A percentile compares a stretch with the other conserved stretches of the same genome.
Evolutionary conservation across 1,139 yeast species (phyloP).

Genomic region (Blastobotrys apis): DNA sequence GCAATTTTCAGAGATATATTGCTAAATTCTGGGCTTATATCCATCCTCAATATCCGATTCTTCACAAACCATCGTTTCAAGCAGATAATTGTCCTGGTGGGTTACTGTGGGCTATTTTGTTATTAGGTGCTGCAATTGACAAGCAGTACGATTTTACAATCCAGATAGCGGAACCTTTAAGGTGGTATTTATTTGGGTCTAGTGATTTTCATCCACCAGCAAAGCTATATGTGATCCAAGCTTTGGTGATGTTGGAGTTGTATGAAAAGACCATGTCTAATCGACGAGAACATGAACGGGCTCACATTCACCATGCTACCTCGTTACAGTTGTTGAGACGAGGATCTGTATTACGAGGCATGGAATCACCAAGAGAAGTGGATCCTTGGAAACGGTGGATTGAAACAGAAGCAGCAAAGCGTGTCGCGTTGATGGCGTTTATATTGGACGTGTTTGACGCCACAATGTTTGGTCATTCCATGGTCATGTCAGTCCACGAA

Average conservation of each 20-base stretch:
- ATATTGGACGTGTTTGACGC: conserved; percentile 76
- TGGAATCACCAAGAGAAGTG: conserved; percentile 22
- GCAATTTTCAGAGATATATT: conserved; percentile 33
- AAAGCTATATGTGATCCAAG: conserved; percentile 62
- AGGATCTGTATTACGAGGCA: conserved; percentile 53
- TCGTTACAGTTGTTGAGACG: conserved; percentile 68
- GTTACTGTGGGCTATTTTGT: conserved; percentile 50
- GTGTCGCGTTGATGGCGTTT: conserved; percentile 76
- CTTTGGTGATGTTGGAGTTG: conserved; percentile 57
- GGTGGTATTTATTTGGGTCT: conserved; percentile 57
- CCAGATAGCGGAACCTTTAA: conserved; percentile 54
- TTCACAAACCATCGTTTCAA: conserved; percentile 61
- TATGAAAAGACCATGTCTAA: conserved; percentile 59
- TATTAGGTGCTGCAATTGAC: conserved; percentile 48
- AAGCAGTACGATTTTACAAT: conserved; percentile 40
- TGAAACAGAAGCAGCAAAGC: conserved; percentile 69
- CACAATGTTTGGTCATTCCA: conserved; percentile 72
- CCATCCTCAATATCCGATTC: conserved; percentile 57
- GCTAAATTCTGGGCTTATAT: conserved; percentile 50
- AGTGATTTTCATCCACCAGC: conserved; percentile 55
- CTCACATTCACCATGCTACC: conserved; percentile 73
- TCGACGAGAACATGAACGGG: conserved; percentile 53
- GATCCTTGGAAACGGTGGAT: conserved; percentile 59
- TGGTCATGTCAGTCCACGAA: conserved; percentile 63
- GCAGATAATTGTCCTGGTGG: conserved; percentile 50